Percentiles rank a stretch among this genome's conserved stretches.
Conservation (phyloP, 1,284 basidiomycete genomes). For the Cystobasidium pallidum region DNA sequence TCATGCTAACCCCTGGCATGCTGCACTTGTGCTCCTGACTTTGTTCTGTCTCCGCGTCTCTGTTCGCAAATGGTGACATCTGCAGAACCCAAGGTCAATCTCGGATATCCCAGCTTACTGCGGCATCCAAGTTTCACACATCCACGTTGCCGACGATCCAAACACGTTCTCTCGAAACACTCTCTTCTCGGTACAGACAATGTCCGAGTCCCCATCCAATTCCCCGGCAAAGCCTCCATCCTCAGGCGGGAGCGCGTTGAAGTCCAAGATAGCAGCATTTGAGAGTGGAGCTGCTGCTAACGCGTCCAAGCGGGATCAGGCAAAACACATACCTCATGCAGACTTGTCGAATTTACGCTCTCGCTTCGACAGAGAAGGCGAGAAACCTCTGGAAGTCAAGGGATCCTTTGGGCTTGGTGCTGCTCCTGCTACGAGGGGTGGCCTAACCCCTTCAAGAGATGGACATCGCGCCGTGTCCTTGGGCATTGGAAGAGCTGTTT, state of each 20-base stretch:
- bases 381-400: constrained; percentile 35
- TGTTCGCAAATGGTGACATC: constrained; percentile 1
- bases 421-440: constrained; percentile 12
- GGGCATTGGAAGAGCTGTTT: constrained; percentile 29
- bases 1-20: not conserved
- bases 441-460: not conserved
- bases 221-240: constrained; percentile 18
- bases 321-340: constrained; percentile 31
- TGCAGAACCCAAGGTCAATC: not conserved
- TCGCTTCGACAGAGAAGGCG: constrained; percentile 38
- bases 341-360: constrained; percentile 34
- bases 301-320: constrained; percentile 13
- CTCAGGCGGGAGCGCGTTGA: constrained; percentile 16
- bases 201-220: not conserved
- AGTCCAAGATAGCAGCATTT: constrained; percentile 38
- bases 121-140: not conserved
- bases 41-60: not conserved
- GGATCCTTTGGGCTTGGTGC: constrained; percentile 41
- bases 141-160: not conserved
- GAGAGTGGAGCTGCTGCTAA: constrained; percentile 36
- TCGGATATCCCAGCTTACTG: not conserved
- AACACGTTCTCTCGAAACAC: not conserved
- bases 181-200: not conserved
- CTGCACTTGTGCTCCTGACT: not conserved
- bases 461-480: constrained; percentile 33